Base-by-base conservation (phyloP, 1,284 basidiomycete genomes). In the Apiotrichum mycotoxinovorans region DNA sequence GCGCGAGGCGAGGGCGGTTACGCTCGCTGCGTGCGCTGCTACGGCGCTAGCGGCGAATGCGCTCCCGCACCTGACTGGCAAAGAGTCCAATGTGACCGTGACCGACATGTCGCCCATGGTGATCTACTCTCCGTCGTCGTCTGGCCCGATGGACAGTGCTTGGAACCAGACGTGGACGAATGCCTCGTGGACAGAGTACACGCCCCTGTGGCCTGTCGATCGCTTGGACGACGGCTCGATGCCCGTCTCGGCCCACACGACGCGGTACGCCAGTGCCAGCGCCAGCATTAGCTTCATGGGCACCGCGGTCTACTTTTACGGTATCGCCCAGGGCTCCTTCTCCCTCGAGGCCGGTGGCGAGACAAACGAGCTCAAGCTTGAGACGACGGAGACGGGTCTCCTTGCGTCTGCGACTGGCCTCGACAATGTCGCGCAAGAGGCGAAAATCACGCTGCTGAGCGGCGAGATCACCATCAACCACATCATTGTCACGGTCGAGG, bases 101-200 rank as follows among this genome's bases (percentile, higher is more conserved):
- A 40, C 37, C 34, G 44, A 47, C 52, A 54, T 54, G 52, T 40
- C 34, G 9, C 44, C 52, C 25, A 46, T 54, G 44, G n/a, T 54
- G 14, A 34, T 15, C 3, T 54, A 54, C 45, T 15, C 30, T 15
- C 51, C 51, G 9, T 34, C 41, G 17, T 26, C 51, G 1, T 52
- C 51, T 2, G 51, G 51, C 8, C 40, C 52, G 4, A 23, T n/a
- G 8, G 45, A 46, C 37, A 27, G 12, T 14, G 43, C 52, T 8
- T 54, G 52, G 52, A 54, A 54, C 45, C 44, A 46, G 52, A 54
- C 37, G 25, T 54, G 25, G 23, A 12, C 37, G 18, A 26, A 40
- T 18, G 15, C 37, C 4, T n/a, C 37, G 18, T 54, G 52, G 52
- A 9, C 52, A 12, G 11, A 46, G 23, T 54, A 41, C 37, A 40